Evolutionary conservation across 106 monocot genomes (phyloP), one percentile per base, ranked within the genome.

Genomic region (Platanthera guangdongensis): DNA sequence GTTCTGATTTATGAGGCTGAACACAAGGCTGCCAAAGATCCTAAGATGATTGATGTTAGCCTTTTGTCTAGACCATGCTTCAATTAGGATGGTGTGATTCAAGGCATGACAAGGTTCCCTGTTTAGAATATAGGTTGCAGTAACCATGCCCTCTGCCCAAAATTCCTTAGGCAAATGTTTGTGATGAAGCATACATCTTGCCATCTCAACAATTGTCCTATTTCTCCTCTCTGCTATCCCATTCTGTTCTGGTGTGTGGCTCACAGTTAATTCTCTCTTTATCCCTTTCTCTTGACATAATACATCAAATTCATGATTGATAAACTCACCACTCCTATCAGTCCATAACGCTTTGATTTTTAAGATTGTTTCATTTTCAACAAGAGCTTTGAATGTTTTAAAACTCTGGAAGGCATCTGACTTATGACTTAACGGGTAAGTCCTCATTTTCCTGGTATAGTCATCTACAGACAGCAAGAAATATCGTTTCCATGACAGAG

Each of bases 161-260:
- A 74, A 75, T 3, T 4, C 16, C 5, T 25, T 52, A 4, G 30
- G 65, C 21, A 75, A 2, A 2, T 51, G 8, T 8, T 57, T 74
- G 3, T 63, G 74, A 4, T 5, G 10, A 1, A 80, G 50, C 11
- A 80, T 16, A 11, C 80, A 65, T 8, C 48, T 16, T 2, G 15
- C 52, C 74, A 75, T 75, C 6, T 12, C 70, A n/a, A 79, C 30
- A 0, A 79, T 72, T 0, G 59, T 79, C 2, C 11, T 46, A 6
- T 79, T 80, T 50, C 52, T 51, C 0, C 64, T 9, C 46, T 80
- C 50, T 19, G 52, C 80, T 5, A 80, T 63, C 0, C 51, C 51
- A 32, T 80, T 80, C 16, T 80, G 80, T 39, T 80, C 74, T 0
- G 74, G 74, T 3, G 51, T 47, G 65, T 80, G 70, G 0, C 69